A percentile compares a stretch with the other conserved stretches of the same genome.
Conservation (phyloP, 257 asterid species). For the Primulina huaijiensis region DNA sequence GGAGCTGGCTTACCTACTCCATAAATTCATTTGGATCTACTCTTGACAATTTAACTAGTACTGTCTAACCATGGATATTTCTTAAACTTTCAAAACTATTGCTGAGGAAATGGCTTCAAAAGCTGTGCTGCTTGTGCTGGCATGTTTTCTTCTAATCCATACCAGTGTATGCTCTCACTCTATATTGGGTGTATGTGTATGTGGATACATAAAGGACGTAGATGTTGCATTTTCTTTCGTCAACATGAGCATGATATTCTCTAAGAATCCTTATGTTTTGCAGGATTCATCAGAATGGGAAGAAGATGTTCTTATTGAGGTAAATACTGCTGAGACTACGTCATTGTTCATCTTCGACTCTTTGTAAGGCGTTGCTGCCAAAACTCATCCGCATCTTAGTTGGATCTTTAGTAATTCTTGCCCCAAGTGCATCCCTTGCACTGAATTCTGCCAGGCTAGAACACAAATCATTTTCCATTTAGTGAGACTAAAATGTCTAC, state of each 20-base stretch:
- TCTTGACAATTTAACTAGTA: constrained; percentile 8
- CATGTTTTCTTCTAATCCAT: constrained; percentile 38
- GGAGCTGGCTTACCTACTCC: neutral
- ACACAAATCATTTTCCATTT: too few species aligned
- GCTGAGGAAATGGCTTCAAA: constrained; percentile 35
- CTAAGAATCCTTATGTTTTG: neutral
- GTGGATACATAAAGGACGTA: neutral
- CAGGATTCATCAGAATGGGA: constrained; percentile 30
- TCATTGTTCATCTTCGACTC: too few species aligned
- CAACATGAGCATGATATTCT: neutral
- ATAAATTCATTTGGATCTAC: constrained; percentile 5
- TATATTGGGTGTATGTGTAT: too few species aligned
- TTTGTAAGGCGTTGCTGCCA: too few species aligned
- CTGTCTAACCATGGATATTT: neutral
- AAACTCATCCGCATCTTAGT: neutral
- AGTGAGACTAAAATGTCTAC: neutral
- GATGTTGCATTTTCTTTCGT: neutral
- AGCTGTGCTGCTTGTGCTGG: constrained; percentile 31
- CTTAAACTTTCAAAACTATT: constrained; percentile 3
- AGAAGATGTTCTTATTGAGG: constrained; percentile 24
- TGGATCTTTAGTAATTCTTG: too few species aligned
- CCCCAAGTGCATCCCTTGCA: too few species aligned
- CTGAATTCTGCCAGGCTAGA: too few species aligned
- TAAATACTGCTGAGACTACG: neutral
- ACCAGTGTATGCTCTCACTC: constrained; percentile 30